Evolutionary conservation across 148 eudicot species (phyloP), one percentile per base, ranked within the genome.

Genomic region (Amaranthus cruentus): DNA sequence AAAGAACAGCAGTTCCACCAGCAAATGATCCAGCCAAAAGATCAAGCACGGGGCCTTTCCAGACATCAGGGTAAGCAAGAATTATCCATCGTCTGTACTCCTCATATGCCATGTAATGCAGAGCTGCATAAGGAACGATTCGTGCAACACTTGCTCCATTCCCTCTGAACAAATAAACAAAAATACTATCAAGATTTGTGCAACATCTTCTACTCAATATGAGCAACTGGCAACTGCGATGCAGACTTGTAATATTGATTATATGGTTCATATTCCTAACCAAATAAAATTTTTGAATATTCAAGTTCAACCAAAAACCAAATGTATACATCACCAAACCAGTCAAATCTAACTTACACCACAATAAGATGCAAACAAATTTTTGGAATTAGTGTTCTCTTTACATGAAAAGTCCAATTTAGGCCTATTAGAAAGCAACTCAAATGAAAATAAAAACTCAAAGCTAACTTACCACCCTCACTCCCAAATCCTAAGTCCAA

Each of bases 1-100:
- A 91, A 68, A 94, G 85, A n/a, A 94, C 97, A 77, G 98, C 98
- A 42, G 98, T 94, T 84, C 97, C 98, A 72, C 98, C 98, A 74
- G 96, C 92, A 81, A 91, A 91, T 71, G 98, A 94, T 73, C 98
- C 98, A 44, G 98, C 98, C 73, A 91, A 68, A 65, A 94, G 96
- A 89, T 94, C 98, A 78, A 94, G 97, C 75, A 86, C 85, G 15
- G 97, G 98, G 64, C 98, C 97, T 73, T 85, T 88, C 63, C 84
- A 84, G 66, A 88, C 72, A 65, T 73, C 80, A 70, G 97, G 98
- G 56, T 81, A 89, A 48, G 71, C 75, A 54, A 80, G 76, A 57
- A 88, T 88, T 47, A 91, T 91, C 93, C 91, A 89, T 72, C 93
- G 82, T 53, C 94, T 83, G 69, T 94, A 94, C 81, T 91, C 84